Conservation (phyloP, 805 yeast species). For the Starmera dryadoides region DNA sequence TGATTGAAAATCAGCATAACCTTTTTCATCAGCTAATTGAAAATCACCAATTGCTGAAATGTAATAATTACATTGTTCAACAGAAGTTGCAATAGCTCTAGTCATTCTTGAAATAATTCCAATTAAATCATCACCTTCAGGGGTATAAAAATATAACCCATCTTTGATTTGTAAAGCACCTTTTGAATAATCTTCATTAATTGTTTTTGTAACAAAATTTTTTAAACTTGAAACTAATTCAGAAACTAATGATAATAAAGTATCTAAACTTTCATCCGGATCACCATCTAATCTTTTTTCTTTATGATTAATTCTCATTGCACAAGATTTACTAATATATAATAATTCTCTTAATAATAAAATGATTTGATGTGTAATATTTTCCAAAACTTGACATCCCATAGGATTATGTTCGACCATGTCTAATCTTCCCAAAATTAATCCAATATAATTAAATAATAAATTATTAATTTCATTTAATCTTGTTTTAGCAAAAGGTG, state of each 20-base stretch:
- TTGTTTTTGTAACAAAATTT: constrained; percentile 48
- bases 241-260: constrained; percentile 51
- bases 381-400: constrained; percentile 64
- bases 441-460: constrained; percentile 51
- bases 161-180: constrained; percentile 10
- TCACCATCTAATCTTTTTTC: constrained; percentile 13
- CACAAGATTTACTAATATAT: constrained; percentile 47
- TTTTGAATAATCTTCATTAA: constrained; percentile 28
- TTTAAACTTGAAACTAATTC: constrained; percentile 61
- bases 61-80: constrained; percentile 42
- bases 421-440: constrained; percentile 72
- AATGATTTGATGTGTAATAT: constrained; percentile 61
- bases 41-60: constrained; percentile 61
- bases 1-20: constrained; percentile 57
- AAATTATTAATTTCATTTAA: constrained; percentile 57
- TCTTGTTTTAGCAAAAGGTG: constrained; percentile 60
- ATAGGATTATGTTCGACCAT: constrained; percentile 65
- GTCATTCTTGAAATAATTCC: constrained; percentile 56
- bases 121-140: constrained; percentile 61
- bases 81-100: constrained; percentile 40
- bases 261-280: constrained; percentile 41
- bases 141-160: constrained; percentile 44
- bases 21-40: constrained; percentile 47
- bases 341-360: constrained; percentile 55
- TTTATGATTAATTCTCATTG: constrained; percentile 23